These are phyloP conservation scores for Oryza glaberrima DNA, from an alignment of 176 grass and related monocot genomes.

Conservation along the genomic window DNA sequence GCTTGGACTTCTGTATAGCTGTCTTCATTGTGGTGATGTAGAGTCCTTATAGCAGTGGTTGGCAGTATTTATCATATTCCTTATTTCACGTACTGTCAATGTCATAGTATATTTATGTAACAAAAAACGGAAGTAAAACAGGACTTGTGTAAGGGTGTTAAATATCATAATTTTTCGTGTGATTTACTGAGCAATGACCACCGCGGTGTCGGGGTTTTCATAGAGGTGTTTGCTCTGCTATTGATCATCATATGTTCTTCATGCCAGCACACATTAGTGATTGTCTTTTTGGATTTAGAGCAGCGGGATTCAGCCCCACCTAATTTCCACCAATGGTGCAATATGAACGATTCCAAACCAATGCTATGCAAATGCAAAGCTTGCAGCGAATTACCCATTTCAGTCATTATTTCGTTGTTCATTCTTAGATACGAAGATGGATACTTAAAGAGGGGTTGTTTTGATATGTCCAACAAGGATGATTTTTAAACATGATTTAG, in stretches of 20 bases:
- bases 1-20: slow-evolving; percentile 46
- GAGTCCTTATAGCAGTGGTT: slow-evolving; percentile 39
- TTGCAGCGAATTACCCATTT: neutral
- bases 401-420: neutral
- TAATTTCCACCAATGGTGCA: neutral
- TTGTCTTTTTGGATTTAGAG: neutral
- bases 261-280: neutral
- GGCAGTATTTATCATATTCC: slow-evolving; percentile 30
- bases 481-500: too few species aligned
- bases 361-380: neutral
- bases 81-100: slow-evolving; percentile 24
- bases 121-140: slow-evolving; percentile 20
- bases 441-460: neutral
- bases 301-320: neutral
- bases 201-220: neutral
- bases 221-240: neutral
- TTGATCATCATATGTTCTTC: neutral
- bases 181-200: neutral
- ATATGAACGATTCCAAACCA: neutral
- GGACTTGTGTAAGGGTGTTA: slow-evolving; percentile 1
- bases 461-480: too few species aligned
- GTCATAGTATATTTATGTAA: slow-evolving; percentile 38
- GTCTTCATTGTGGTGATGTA: slow-evolving; percentile 34
- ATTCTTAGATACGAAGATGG: neutral
- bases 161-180: slow-evolving; percentile 33